Evolutionary conservation across 768 basidiomycete species (phyloP), one percentile per base, ranked within the genome.

Genomic region (Rhodotorula kratochvilovae): DNA sequence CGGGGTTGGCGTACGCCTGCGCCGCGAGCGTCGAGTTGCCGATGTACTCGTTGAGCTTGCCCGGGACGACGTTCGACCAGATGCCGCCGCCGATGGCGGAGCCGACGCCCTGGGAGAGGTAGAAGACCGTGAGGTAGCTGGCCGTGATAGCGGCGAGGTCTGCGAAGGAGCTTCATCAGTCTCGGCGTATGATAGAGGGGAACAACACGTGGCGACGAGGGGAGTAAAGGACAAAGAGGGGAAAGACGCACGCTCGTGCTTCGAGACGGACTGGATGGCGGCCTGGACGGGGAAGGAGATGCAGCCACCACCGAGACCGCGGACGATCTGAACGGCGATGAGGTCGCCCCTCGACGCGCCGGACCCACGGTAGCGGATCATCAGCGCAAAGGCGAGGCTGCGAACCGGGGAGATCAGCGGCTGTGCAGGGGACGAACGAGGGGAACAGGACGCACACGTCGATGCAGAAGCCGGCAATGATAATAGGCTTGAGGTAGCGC

Each of bases 221-320:
- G n/a, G n/a, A n/a, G n/a, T n/a, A 55, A 16, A 17, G 13, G 54
- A 55, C 12, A 21, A 6, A 55, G 54, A 6, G 17, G 48, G 48
- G 39, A 6, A 13, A 7, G 39, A 39, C 39, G 39, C 39, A 39
- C 39, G 51, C 51, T 70, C 68, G 68, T 67, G 68, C 68, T 70
- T 70, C 42, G 65, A 50, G 42, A 67, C 72, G 4, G 35, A 75
- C 72, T 76, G 78, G 36, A 76, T 70, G 10, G 66, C 66, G 3
- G 74, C 74, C 64, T 77, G 80, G 19, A 74, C 71, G 1, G 80
- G 80, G 77, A 79, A 80, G 5, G 63, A 51, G 69, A 80, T 79
- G 33, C 64, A 75, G 4, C 80, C 80, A 36, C 48, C 46, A 6
- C 71, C 75, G 51, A 73, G 25, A 43, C 77, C 77, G 31, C 76